These are phyloP conservation scores for Chlorella vulgaris DNA, from an alignment of 139 green algal species.

Conservation along the genomic window DNA sequence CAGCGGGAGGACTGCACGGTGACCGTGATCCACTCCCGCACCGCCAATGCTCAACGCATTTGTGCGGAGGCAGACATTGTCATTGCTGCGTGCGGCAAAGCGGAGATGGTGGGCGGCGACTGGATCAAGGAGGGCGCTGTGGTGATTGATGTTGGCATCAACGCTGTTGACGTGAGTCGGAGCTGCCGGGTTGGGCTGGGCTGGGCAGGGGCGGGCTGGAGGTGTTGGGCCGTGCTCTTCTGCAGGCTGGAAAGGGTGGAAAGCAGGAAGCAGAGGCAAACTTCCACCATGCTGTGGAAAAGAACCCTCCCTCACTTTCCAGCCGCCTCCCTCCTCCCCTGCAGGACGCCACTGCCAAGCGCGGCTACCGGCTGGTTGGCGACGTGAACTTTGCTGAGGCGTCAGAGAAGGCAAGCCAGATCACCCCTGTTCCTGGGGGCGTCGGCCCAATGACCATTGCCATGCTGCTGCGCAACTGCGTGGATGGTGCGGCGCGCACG, in stretches of 20 bases:
- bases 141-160: conserved; percentile 82
- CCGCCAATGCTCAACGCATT: conserved; percentile 66
- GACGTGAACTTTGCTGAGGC: conserved; percentile 79
- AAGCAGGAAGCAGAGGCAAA: too few relatives aligned
- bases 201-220: too few relatives aligned
- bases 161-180: conserved; percentile 53
- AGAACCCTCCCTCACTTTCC: neutral
- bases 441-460: conserved; percentile 95
- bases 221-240: too few relatives aligned
- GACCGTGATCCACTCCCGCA: conserved; percentile 58
- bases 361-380: conserved; percentile 81
- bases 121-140: conserved; percentile 78
- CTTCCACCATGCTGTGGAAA: too few relatives aligned
- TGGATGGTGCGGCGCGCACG: conserved; percentile 46
- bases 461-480: conserved; percentile 84
- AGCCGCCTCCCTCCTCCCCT: neutral
- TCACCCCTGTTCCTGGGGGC: conserved; percentile 86
- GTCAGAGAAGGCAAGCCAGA: conserved; percentile 62
- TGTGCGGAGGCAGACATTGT: conserved; percentile 93
- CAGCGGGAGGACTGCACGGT: conserved; percentile 61
- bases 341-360: conserved; percentile 45
- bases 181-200: neutral
- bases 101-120: conserved; percentile 85
- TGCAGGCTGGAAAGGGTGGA: too few relatives aligned
- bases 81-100: conserved; percentile 86